These are phyloP conservation scores for Colletotrichum sp. DNA, from an alignment of 2,329 filamentous ascomycete species.

Conservation along the genomic window DNA sequence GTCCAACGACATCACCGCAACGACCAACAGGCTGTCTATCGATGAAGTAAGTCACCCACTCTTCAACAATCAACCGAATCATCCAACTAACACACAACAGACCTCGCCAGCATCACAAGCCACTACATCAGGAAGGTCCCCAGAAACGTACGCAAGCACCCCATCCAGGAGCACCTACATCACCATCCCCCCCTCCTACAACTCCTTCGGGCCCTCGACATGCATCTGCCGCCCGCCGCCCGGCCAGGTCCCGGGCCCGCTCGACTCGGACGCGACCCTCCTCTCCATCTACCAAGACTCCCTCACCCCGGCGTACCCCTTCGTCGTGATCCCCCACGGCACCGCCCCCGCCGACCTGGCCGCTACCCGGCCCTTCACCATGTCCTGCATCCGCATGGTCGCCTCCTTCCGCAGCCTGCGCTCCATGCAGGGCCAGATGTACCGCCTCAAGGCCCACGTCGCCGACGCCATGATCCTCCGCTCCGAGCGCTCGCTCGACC, in stretches of 20 bases:
- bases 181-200: constrained; percentile 47
- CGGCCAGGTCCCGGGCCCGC: constrained; percentile 41
- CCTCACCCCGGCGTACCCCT: constrained; percentile 49
- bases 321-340: constrained; percentile 46
- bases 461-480: constrained; percentile 55
- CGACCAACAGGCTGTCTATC: not conserved
- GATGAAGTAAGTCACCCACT: not conserved
- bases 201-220: constrained; percentile 46
- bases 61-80: rapidly evolving
- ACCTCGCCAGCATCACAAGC: not conserved
- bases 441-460: constrained; percentile 48
- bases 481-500: constrained; percentile 55
- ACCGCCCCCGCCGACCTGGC: constrained; percentile 40
- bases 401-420: constrained; percentile 50
- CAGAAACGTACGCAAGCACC: not conserved
- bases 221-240: constrained; percentile 52
- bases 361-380: constrained; percentile 48
- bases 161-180: constrained; percentile 23
- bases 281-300: constrained; percentile 48
- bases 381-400: constrained; percentile 54
- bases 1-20: constrained; percentile 38
- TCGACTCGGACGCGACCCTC: constrained; percentile 50
- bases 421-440: constrained; percentile 57
- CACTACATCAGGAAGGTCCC: not conserved
- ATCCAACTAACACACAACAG: not conserved